A percentile compares a stretch with the other conserved stretches of the same genome.
Evolutionary conservation across 1,284 basidiomycete genomes (phyloP).

Genomic region (Rhodotorula sp.): DNA sequence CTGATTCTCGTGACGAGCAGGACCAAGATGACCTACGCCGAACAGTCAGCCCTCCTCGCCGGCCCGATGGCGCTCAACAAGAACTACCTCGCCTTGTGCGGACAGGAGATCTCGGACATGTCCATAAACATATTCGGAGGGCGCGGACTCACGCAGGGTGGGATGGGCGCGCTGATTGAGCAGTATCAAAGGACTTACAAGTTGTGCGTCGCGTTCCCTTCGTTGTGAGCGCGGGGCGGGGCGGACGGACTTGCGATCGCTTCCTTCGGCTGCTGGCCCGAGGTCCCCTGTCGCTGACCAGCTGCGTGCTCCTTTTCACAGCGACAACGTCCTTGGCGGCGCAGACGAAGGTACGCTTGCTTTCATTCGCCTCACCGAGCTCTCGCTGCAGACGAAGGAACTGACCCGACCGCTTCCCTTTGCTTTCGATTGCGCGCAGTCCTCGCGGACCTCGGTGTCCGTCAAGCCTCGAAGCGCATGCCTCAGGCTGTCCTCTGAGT

Average conservation of each 20-base stretch:
- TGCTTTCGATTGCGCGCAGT: constrained; percentile 11
- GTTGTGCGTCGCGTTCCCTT: neutral
- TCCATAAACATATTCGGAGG: constrained; percentile 47
- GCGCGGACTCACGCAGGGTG: constrained; percentile 66
- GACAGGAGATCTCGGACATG: constrained; percentile 36
- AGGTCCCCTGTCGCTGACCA: neutral
- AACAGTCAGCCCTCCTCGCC: constrained; percentile 40
- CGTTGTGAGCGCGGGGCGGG: neutral
- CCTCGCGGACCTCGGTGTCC: constrained; percentile 37
- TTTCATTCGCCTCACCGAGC: too few relatives aligned
- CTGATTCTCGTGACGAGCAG: constrained; percentile 13
- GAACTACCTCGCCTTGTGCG: constrained; percentile 29
- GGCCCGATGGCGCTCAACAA: constrained; percentile 40
- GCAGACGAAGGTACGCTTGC: constrained; percentile 16
- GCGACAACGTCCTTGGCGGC: constrained; percentile 36
- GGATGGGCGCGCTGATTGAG: constrained; percentile 44
- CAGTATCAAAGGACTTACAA: constrained; percentile 10
- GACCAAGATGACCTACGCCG: constrained; percentile 41
- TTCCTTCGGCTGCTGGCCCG: too few relatives aligned
- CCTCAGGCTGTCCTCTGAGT: constrained; percentile 37
- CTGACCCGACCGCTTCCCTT: neutral
- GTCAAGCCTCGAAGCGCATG: constrained; percentile 40
- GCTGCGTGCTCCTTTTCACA: constrained; percentile 13
- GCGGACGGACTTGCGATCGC: neutral
- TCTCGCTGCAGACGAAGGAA: neutral